These are phyloP conservation scores for Dothiorella sarmentorum DNA, from an alignment of 2,329 filamentous ascomycete genomes.

Conservation along the genomic window DNA sequence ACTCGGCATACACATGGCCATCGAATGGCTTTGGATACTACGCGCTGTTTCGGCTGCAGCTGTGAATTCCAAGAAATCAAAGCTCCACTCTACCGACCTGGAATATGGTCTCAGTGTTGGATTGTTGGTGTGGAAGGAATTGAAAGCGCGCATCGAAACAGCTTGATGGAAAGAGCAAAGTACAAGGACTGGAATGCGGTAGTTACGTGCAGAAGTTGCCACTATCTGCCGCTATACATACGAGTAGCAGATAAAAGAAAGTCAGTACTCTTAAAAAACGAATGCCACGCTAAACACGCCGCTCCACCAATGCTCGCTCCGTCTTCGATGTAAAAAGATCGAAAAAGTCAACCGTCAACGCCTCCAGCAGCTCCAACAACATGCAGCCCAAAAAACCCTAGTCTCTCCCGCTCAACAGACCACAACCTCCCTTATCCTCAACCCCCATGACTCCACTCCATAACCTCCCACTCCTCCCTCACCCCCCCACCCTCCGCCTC, in stretches of 20 bases:
- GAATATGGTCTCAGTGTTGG: not conserved
- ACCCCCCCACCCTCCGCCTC: constrained; percentile 61
- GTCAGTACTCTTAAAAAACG: not conserved
- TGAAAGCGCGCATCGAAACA: not conserved
- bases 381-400: not conserved
- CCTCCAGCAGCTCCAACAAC: not conserved
- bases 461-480: constrained; percentile 77
- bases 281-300: not conserved
- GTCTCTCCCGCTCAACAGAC: not conserved
- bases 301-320: not conserved
- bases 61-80: not conserved
- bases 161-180: not conserved
- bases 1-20: too few relatives aligned
- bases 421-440: not conserved
- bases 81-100: not conserved
- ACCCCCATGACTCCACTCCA: constrained; percentile 56
- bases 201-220: not conserved
- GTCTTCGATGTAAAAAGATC: not conserved
- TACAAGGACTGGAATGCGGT: not conserved
- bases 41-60: not conserved
- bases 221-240: not conserved
- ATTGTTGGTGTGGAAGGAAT: not conserved
- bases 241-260: not conserved
- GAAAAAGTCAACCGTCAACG: not conserved
- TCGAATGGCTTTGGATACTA: not conserved